Evolutionary conservation across 805 yeast genomes (phyloP), one percentile per base, ranked within the genome.

Genomic region (Wickerhamomyces ciferrii): DNA sequence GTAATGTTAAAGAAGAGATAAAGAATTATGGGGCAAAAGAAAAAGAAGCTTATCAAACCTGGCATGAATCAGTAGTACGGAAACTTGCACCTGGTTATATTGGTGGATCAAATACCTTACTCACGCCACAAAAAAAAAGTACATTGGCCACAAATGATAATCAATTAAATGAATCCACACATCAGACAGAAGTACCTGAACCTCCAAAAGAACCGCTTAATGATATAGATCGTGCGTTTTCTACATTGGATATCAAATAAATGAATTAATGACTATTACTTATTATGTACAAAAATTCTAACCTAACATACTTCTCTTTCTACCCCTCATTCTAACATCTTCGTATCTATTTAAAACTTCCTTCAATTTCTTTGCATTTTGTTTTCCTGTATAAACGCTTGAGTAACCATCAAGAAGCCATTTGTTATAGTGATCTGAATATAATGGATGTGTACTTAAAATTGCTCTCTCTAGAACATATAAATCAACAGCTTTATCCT

Each of bases 401-500:
- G 66, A 65, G 57, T 87, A 89, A 0, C 96, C 97, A 46, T 80
- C 75, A 50, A 91, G 66, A 6, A 90, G 57, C 90, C 92, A 83
- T 38, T 67, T 62, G 55, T 79, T 83, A 61, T 90, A 90, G 39
- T 62, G 56, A 1, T 72, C 75, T 2, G 96, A 74, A 57, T 76
- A 78, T 6, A 74, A 72, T 0, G 98, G 92, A 65, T 94, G 99
- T 1, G 99, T 94, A 53, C 96, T 87, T 27, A 80, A 68, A 18
- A 94, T 76, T 0, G 99, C 98, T 56, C 98, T 72, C 65, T 94
- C 99, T 49, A 94, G 67, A 11, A 94, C 98, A 57, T 94, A 94
- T 48, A 94, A 65, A 63, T 94, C 99, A n/a, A 94, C 99, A 3
- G 98, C 98, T 64, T 88, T 90, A 59, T 92, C 98, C 57, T 94